Evolutionary conservation across 1,284 basidiomycete species (phyloP).

Genomic region (Cryptococcus sp.): DNA sequence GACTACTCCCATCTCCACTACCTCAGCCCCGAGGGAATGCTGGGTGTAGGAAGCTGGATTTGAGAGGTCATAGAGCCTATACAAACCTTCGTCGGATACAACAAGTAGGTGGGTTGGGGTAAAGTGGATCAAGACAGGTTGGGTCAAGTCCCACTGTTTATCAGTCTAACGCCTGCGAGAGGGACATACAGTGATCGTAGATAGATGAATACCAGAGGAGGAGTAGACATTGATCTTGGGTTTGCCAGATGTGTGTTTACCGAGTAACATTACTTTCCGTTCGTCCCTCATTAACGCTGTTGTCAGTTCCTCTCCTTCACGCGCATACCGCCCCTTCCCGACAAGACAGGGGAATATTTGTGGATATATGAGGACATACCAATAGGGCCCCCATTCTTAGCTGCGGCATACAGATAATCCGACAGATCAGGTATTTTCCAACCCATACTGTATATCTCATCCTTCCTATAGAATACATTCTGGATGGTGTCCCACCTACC

Average conservation of each 20-base stretch:
- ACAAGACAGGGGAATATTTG: too few species aligned
- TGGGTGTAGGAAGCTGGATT: conserved; percentile 74
- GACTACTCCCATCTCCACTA: conserved; percentile 76
- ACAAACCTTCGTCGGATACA: conserved; percentile 86
- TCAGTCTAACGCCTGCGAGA: not conserved
- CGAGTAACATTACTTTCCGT: conserved; percentile 71
- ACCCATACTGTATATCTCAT: conserved; percentile 76
- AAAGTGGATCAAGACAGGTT: conserved; percentile 35
- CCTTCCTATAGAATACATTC: conserved; percentile 55
- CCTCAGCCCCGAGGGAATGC: conserved; percentile 76
- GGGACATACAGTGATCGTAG: conserved; percentile 48
- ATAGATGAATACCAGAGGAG: conserved; percentile 44
- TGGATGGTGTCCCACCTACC: conserved; percentile 49
- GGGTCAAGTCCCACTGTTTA: conserved; percentile 39
- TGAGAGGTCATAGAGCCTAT: conserved; percentile 78
- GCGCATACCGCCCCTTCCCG: too few species aligned
- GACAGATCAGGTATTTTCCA: conserved; percentile 74
- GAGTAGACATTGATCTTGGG: conserved; percentile 56
- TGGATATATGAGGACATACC: conserved; percentile 55
- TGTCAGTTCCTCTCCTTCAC: not conserved
- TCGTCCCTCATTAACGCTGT: conserved; percentile 82
- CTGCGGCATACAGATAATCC: conserved; percentile 76
- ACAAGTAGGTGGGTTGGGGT: conserved; percentile 67
- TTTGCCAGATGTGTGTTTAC: conserved; percentile 63
- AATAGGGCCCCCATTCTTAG: conserved; percentile 80